Conservation (phyloP, 2,329 filamentous ascomycete genomes). For the Sclerotiophoma versabilis region DNA sequence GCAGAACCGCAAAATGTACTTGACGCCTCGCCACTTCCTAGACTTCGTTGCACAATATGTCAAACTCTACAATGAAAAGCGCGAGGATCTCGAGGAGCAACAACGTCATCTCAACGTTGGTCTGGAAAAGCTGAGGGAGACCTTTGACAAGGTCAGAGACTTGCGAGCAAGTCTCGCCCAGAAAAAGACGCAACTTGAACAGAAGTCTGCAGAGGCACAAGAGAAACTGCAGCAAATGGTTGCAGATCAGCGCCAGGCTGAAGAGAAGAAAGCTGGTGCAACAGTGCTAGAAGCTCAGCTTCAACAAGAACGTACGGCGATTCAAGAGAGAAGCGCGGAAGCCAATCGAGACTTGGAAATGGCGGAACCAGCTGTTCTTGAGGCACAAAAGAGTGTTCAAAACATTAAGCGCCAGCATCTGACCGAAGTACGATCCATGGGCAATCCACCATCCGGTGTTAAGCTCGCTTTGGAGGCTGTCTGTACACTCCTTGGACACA, state of each 20-base stretch:
- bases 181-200: constrained; percentile 92
- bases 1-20: constrained; percentile 89
- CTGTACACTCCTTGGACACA: constrained; percentile 91
- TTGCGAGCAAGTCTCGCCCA: constrained; percentile 87
- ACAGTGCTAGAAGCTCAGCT: constrained; percentile 87
- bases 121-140: constrained; percentile 95
- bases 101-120: constrained; percentile 98
- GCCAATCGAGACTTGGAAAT: constrained; percentile 87
- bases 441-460: constrained; percentile 88
- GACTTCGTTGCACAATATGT: constrained; percentile 99
- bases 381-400: constrained; percentile 94
- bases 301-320: constrained; percentile 87
- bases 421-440: constrained; percentile 97
- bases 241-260: constrained; percentile 91
- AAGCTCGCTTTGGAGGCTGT: constrained; percentile 94
- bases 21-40: constrained; percentile 95
- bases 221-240: constrained; percentile 98
- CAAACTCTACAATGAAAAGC: constrained; percentile 96
- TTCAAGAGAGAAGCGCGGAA: constrained; percentile 80
- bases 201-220: constrained; percentile 93
- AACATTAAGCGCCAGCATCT: constrained; percentile 98
- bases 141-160: constrained; percentile 95
- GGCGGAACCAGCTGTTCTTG: constrained; percentile 90
- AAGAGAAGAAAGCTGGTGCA: constrained; percentile 86
- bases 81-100: constrained; percentile 97